These are phyloP conservation scores for Trichoderma sp. DNA, from an alignment of 2,329 filamentous ascomycete genomes.

Conservation along the genomic window DNA sequence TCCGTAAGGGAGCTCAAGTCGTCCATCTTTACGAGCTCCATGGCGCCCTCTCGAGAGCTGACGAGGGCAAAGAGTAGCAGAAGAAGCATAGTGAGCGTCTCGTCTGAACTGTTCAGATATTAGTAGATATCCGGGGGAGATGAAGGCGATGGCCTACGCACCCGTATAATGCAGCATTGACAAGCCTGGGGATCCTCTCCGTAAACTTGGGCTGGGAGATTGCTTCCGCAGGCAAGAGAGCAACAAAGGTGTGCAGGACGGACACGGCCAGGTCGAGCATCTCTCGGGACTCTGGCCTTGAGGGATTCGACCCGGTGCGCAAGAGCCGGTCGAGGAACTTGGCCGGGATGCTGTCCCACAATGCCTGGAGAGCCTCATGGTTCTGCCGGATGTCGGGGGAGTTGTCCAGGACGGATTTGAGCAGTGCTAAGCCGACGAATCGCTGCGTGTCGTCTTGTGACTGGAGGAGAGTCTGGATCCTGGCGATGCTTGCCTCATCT, in stretches of 20 bases:
- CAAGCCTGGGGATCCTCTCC: conserved; percentile 55
- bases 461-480: conserved; percentile 58
- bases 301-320: conserved; percentile 51
- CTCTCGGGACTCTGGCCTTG: conserved; percentile 52
- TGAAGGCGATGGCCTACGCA: neutral
- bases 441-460: conserved; percentile 67
- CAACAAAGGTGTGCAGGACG: conserved; percentile 63
- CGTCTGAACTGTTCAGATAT: conserved; percentile 47
- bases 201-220: conserved; percentile 52
- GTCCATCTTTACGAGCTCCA: conserved; percentile 50
- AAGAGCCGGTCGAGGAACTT: conserved; percentile 67
- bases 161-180: conserved; percentile 58
- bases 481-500: conserved; percentile 41
- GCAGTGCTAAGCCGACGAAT: conserved; percentile 67
- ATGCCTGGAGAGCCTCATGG: conserved; percentile 46
- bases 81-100: conserved; percentile 56
- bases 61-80: conserved; percentile 61
- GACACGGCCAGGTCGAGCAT: conserved; percentile 67
- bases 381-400: conserved; percentile 55
- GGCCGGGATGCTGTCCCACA: conserved; percentile 63
- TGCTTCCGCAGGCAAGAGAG: conserved; percentile 55
- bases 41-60: conserved; percentile 54
- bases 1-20: conserved; percentile 60
- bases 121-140: neutral
- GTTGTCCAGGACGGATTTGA: conserved; percentile 68